Evolutionary conservation across 257 asterid species (phyloP).

Genomic region (Lavandula angustifolia): DNA sequence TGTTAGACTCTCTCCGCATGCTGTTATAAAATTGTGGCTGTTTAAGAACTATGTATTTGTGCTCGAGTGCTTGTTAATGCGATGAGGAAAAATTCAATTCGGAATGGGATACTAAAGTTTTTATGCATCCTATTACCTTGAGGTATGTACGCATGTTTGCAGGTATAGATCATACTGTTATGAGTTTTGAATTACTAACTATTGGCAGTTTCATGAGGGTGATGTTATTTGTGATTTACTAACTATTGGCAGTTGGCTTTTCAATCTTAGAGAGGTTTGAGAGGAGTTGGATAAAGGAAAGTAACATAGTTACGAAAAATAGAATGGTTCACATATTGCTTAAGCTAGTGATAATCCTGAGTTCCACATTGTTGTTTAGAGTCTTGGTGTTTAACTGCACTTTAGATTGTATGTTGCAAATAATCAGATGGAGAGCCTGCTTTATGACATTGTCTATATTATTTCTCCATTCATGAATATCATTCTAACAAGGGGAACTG

Average conservation of each 20-base stretch:
- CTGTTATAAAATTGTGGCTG: neutral
- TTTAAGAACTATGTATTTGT: neutral
- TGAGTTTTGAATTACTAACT: neutral
- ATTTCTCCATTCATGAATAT: neutral
- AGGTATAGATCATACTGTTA: neutral
- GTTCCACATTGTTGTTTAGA: neutral
- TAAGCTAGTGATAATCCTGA: neutral
- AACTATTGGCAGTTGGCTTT: conserved; percentile 12
- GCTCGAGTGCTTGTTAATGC: conserved; percentile 24
- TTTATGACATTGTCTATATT: neutral
- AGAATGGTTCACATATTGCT: neutral
- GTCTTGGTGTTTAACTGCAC: conserved; percentile 1
- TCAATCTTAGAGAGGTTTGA: neutral
- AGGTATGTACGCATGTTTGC: neutral
- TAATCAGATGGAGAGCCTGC: conserved; percentile 12
- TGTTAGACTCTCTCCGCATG: neutral
- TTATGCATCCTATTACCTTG: conserved; percentile 1
- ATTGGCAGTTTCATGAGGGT: neutral
- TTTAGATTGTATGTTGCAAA: neutral
- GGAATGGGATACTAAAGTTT: conserved; percentile 3
- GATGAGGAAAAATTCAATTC: conserved; percentile 5
- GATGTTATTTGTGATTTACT: neutral
- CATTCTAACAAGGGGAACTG: neutral
- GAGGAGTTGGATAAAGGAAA: neutral
- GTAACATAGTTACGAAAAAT: neutral